Evolutionary conservation across 2,329 filamentous ascomycete species (phyloP).

Genomic region (Coleophoma cylindrospora): DNA sequence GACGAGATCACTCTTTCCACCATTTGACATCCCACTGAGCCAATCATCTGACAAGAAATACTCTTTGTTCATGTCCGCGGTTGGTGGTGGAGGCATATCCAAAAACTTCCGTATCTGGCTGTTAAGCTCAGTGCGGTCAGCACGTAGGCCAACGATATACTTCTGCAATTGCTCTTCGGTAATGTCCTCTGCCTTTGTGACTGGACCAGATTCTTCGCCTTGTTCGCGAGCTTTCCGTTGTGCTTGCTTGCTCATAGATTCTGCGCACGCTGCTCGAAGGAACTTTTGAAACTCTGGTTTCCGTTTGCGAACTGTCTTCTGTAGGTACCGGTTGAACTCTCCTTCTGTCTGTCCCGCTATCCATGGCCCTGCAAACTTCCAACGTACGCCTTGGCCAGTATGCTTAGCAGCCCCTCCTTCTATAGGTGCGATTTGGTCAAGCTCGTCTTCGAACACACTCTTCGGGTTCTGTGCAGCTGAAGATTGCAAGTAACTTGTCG

Average conservation of each 20-base stretch:
- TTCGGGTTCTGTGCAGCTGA: conserved; percentile 17
- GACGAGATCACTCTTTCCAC: not conserved
- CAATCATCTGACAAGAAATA: not conserved
- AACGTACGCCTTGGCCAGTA: conserved; percentile 42
- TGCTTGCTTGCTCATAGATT: conserved; percentile 34
- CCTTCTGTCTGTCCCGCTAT: conserved; percentile 57
- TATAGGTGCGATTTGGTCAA: conserved; percentile 43
- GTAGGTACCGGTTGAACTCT: conserved; percentile 51
- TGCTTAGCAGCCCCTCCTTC: conserved; percentile 17
- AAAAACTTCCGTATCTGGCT: conserved; percentile 54
- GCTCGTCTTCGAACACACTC: conserved; percentile 56
- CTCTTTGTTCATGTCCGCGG: not conserved
- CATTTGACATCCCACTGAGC: not conserved
- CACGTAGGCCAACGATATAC: conserved; percentile 47
- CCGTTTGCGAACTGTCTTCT: conserved; percentile 45
- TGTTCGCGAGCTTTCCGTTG: conserved; percentile 33
- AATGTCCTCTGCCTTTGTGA: conserved; percentile 32
- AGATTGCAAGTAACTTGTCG: conserved; percentile 6
- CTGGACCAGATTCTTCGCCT: conserved; percentile 19
- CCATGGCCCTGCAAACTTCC: conserved; percentile 66
- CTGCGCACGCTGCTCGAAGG: conserved; percentile 43
- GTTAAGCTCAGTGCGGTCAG: conserved; percentile 45
- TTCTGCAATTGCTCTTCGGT: conserved; percentile 45
- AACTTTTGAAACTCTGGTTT: conserved; percentile 51
- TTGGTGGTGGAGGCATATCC: conserved; percentile 39